A percentile compares a stretch with the other conserved stretches of the same genome.
These are phyloP conservation scores for Leishmania arabica DNA, from an alignment of 208 protist genomes.

Conservation along the genomic window DNA sequence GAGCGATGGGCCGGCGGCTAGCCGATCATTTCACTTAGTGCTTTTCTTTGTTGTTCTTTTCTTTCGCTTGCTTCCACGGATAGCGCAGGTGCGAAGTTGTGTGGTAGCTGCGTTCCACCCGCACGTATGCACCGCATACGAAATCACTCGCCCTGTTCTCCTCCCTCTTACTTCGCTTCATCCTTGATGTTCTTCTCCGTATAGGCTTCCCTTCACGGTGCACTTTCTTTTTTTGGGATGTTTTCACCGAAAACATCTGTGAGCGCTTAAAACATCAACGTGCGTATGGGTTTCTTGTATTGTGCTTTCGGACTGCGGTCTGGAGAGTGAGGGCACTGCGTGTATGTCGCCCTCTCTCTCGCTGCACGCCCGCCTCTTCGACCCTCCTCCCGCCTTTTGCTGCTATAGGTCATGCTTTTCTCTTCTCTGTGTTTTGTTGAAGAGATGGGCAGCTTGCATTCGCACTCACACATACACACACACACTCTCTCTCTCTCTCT, in stretches of 20 bases:
- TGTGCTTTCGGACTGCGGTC: no score
- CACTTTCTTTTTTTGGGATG: not conserved
- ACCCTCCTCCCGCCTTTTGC: not conserved
- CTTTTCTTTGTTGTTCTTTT: slow-evolving; percentile 11
- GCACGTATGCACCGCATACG: not conserved
- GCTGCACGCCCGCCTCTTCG: no score
- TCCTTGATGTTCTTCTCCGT: no score
- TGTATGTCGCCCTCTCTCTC: not conserved
- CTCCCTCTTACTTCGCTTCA: no score
- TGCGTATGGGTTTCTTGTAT: not conserved
- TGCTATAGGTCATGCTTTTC: not conserved
- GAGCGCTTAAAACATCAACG: not conserved
- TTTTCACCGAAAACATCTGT: not conserved
- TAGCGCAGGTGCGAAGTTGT: not conserved
- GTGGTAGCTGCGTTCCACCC: not conserved
- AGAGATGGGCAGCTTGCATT: no score
- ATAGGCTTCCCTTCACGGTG: not conserved
- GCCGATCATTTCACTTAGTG: not conserved
- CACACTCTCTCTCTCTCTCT: not conserved
- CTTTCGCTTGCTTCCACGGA: not conserved
- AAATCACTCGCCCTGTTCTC: not conserved
- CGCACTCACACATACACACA: not conserved
- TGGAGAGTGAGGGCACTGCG: no score
- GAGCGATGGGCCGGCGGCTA: not conserved
- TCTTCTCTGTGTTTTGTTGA: not conserved